Base-by-base conservation (phyloP, 2,329 filamentous ascomycete species). In the Diaporthe amygdali region DNA sequence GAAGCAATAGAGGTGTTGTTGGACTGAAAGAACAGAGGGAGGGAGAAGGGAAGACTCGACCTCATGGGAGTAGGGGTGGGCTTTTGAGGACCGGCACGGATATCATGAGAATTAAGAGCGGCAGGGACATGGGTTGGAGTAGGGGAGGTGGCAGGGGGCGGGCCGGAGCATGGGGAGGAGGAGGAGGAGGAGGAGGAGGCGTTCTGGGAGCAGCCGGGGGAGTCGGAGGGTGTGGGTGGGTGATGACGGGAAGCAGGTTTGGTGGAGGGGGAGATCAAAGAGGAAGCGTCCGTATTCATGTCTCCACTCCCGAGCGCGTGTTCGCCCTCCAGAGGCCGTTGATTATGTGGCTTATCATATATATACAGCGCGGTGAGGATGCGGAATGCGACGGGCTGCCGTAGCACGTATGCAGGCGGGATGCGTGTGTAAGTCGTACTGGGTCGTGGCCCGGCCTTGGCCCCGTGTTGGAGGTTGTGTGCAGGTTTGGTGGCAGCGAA, bases 1-100 rank as follows among this genome's bases (percentile, higher is more conserved):
- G 86, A 88, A 3, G 87, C 86, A 20, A 87, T 87, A 15, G 87
- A 87, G 2, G 83, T 80, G 70, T 86, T 85, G 66, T 69, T 78
- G 20, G 84, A 82, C 71, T 85, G 83, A 74, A 85, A 85, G 74
- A 85, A 86, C 56, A 86, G 81, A 15, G 84, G 83, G 72, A 88
- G 84, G 61, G 84, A 84, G 75, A 85, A 83, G 39, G 86, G 83
- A n/a, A 86, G 78, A 25, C 84, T 80, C 55, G 81, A 79, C 74
- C 70, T 76, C 74, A 73, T 76, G 74, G 61, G 75, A 71, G 59
- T 77, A 74, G 66, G 77, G 75, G 67, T 74, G 5, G 70, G 69
- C 66, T 68, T 63, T 68, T 75, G 63, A 73, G 78, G 72, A 39
- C 64, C 69, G 69, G 71, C 64, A 20, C 63, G 68, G 68, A 54